Evolutionary conservation across 139 green algal species (phyloP).

Genomic region (Chlorella sorokiniana): DNA sequence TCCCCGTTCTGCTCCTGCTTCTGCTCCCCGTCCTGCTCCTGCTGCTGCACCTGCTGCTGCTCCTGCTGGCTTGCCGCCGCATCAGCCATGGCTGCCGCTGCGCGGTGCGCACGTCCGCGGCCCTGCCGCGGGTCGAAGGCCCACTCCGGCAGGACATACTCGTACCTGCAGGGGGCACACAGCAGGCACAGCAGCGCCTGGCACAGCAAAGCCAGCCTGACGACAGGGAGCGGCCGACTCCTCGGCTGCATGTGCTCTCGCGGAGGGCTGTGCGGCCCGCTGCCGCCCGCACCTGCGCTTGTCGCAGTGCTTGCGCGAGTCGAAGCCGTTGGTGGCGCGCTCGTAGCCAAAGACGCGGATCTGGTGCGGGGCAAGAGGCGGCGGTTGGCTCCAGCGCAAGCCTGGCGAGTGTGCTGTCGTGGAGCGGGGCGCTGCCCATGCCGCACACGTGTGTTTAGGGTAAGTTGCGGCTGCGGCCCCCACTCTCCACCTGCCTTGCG

Average conservation of each 20-base stretch:
- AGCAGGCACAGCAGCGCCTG: background rate
- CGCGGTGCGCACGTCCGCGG: background rate
- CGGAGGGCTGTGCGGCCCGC: no score
- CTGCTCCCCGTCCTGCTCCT: background rate
- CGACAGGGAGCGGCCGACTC: conserved; percentile 2
- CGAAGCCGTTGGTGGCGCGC: conserved; percentile 88
- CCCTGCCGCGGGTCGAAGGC: conserved; percentile 69
- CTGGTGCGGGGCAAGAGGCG: background rate
- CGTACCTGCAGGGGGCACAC: conserved; percentile 65
- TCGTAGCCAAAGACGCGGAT: conserved; percentile 81
- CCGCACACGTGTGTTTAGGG: no score
- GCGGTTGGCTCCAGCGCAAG: no score
- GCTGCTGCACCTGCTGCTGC: background rate
- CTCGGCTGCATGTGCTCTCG: background rate
- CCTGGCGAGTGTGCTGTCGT: background rate
- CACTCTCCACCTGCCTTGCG: background rate
- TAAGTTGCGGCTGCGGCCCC: background rate
- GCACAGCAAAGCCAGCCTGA: background rate
- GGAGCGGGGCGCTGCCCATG: background rate
- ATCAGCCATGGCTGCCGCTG: background rate
- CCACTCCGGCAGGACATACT: conserved; percentile 95
- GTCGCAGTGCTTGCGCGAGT: conserved; percentile 83
- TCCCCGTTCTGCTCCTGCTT: background rate
- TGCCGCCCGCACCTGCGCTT: conserved; percentile 45
- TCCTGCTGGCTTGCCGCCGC: background rate